These are phyloP conservation scores for Phytophthora capsici DNA, from an alignment of 352 stramenopile genomes.

Conservation along the genomic window DNA sequence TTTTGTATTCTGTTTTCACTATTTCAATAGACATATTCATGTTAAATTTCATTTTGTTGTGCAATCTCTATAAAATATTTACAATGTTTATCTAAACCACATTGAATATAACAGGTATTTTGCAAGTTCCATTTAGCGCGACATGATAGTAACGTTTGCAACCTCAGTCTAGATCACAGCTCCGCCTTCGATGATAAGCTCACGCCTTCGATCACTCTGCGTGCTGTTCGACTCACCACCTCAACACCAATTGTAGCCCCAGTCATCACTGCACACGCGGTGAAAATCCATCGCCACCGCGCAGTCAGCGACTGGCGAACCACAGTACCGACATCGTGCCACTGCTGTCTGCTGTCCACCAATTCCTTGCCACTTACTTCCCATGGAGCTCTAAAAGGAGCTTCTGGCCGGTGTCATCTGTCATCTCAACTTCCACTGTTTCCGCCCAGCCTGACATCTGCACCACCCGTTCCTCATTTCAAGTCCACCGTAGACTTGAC, in stretches of 20 bases:
- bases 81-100: too few species aligned
- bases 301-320: not conserved
- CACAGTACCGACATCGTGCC: constrained; percentile 1
- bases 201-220: constrained; percentile 5
- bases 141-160: constrained; percentile 11
- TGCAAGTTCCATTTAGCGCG: constrained; percentile 14
- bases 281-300: constrained; percentile 1
- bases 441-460: not conserved
- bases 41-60: too few species aligned
- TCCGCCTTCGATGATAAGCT: not conserved
- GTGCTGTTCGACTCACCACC: constrained; percentile 6
- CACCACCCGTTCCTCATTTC: not conserved
- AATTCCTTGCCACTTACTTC: not conserved
- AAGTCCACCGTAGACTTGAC: constrained; percentile 21
- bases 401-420: constrained; percentile 16
- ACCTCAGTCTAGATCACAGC: not conserved
- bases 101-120: not conserved
- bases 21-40: too few species aligned
- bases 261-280: constrained; percentile 7
- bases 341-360: constrained; percentile 6
- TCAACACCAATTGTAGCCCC: not conserved
- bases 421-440: not conserved
- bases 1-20: too few species aligned
- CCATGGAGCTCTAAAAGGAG: not conserved
- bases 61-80: too few species aligned